These are phyloP conservation scores for Saitozyma podzolica DNA, from an alignment of 768 basidiomycete genomes.

Conservation along the genomic window DNA sequence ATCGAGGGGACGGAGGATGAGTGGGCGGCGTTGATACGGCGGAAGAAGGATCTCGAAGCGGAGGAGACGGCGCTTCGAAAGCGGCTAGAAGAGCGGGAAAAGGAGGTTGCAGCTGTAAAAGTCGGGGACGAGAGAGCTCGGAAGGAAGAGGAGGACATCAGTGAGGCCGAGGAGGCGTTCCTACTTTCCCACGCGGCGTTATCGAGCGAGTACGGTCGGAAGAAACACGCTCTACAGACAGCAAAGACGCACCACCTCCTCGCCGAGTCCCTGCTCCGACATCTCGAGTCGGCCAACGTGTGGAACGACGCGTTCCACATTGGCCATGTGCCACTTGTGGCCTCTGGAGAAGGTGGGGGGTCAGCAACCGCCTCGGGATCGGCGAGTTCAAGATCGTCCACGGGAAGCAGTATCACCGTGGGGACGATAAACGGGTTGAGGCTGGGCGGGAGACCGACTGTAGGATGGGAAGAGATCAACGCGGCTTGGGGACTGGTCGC, in stretches of 20 bases:
- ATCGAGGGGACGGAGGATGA: conserved; percentile 39
- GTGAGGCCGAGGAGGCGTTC: conserved; percentile 51
- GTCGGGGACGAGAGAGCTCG: conserved; percentile 66
- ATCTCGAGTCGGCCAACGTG: conserved; percentile 52
- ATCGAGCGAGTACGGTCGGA: background rate
- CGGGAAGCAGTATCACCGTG: conserved; percentile 51
- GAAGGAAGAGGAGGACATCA: conserved; percentile 76
- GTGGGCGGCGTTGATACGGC: conserved; percentile 58
- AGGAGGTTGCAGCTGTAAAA: conserved; percentile 54
- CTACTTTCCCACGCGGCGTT: conserved; percentile 26
- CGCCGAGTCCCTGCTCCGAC: conserved; percentile 34
- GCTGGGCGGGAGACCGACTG: conserved; percentile 77
- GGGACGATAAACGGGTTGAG: conserved; percentile 98
- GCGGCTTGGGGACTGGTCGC: conserved; percentile 97
- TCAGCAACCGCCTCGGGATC: conserved; percentile 4
- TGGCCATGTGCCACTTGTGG: conserved; percentile 43
- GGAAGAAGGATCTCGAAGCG: conserved; percentile 68
- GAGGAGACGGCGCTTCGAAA: conserved; percentile 71
- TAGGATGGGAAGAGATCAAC: conserved; percentile 98
- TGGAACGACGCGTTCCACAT: conserved; percentile 54
- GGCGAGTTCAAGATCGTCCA: background rate
- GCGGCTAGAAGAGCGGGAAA: conserved; percentile 68
- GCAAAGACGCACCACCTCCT: conserved; percentile 46
- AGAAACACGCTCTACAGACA: conserved; percentile 28
- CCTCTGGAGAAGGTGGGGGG: background rate